These are phyloP conservation scores for Nigrospora oryzae DNA, from an alignment of 2,329 filamentous ascomycete genomes.

Conservation along the genomic window DNA sequence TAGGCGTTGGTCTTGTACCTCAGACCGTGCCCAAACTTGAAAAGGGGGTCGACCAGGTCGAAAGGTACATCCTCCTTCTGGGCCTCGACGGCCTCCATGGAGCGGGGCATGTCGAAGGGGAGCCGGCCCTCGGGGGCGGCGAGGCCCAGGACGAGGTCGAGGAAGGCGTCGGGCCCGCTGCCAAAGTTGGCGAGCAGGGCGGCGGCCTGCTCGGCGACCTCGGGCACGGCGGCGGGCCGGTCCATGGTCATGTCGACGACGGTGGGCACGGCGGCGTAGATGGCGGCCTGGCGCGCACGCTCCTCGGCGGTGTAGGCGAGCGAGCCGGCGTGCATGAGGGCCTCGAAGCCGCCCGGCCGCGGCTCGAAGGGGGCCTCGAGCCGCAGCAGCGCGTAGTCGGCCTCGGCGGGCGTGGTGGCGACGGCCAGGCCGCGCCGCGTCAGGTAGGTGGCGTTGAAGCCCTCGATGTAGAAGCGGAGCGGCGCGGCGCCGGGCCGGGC, in stretches of 20 bases:
- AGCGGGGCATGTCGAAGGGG: conserved; percentile 36
- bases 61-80: conserved; percentile 16
- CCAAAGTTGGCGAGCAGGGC: conserved; percentile 31
- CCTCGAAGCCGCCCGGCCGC: conserved; percentile 30
- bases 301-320: conserved; percentile 30
- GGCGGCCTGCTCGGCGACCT: conserved; percentile 26
- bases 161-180: conserved; percentile 28
- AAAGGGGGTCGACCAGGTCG: conserved; percentile 13
- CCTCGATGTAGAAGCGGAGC: conserved; percentile 15
- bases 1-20: conserved; percentile 3
- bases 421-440: conserved; percentile 20
- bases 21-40: conserved; percentile 14
- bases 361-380: conserved; percentile 29
- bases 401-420: conserved; percentile 24
- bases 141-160: conserved; percentile 31
- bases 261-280: conserved; percentile 27
- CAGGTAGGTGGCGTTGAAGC: conserved; percentile 18
- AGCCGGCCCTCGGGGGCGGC: conserved; percentile 29
- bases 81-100: conserved; percentile 26
- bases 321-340: conserved; percentile 26
- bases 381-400: conserved; percentile 30
- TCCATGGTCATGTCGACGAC: conserved; percentile 35
- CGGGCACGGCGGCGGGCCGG: conserved; percentile 31
- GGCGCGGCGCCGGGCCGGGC: conserved; percentile 2
- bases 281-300: conserved; percentile 24